Percentiles rank a stretch among this genome's conserved stretches.
phyloP scores from a whole-genome alignment of 441 rosid genomes.

The Theobroma grandiflorum region DNA sequence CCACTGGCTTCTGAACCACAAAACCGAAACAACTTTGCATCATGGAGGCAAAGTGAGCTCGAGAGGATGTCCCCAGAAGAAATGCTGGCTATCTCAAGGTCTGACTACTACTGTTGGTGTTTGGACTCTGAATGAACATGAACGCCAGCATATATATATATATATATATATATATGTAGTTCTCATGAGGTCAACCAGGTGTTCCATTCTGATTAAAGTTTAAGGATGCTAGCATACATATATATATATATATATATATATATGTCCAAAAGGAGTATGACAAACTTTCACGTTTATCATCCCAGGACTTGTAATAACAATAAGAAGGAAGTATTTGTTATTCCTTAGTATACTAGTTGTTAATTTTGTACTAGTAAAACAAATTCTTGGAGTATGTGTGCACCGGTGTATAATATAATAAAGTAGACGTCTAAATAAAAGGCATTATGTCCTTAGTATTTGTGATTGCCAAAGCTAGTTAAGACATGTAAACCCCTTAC shows the following conservation, averaged over 20 bases:
- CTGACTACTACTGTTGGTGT: conserved; percentile 94
- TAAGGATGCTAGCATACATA: no score
- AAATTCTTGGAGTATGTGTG: neutral
- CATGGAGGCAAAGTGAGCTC: conserved; percentile 82
- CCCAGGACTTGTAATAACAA: neutral
- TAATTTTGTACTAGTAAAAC: neutral
- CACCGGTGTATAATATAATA: neutral
- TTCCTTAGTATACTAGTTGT: conserved; percentile 9
- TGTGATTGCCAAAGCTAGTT: neutral
- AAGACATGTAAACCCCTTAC: neutral
- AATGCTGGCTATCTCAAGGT: conserved; percentile 69
- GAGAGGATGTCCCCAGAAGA: conserved; percentile 82
- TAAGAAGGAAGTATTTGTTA: conserved; percentile 24
- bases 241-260: no score
- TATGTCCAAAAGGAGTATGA: neutral
- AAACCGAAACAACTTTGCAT: conserved; percentile 69
- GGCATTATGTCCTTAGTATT: neutral
- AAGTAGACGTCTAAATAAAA: neutral
- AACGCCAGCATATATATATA: neutral
- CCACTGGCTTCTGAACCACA: conserved; percentile 78
- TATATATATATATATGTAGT: no score
- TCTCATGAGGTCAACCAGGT: no score
- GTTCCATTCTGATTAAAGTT: no score
- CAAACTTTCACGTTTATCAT: neutral
- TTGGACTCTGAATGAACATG: conserved; percentile 52